Evolutionary conservation across 2,329 filamentous ascomycete species (phyloP), one percentile per base, ranked within the genome.

Genomic region (Colletotrichum zoysiae): DNA sequence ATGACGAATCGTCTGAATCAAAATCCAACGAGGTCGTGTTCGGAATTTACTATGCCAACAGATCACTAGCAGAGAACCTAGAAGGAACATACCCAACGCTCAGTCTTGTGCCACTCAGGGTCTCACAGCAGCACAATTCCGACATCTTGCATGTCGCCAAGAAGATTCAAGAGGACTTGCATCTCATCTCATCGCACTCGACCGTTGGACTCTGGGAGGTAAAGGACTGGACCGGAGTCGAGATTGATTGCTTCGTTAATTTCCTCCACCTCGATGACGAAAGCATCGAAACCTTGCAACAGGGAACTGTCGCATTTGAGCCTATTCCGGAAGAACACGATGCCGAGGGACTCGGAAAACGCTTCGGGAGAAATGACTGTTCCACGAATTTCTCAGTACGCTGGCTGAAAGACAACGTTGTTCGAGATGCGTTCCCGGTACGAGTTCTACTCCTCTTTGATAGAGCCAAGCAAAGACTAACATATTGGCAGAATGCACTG

Each of bases 1-100:
- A 50, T 18, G 67, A 5, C 11, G 70, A 3, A 4, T 30, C 6
- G 1, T 44, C 40, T 0, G 61, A 56, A 30, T 65, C 6, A 70
- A 65, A 2, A 63, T 75, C 40, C 59, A 77, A 7, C 7, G 83
- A 88, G 50, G 80, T 93, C 1, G 82, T 94, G 0, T 86, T 97
- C 62, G 95, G 95, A 2, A 81, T 97, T 30, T 98, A 97, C 79
- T 87, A 97, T 11, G 93, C 94, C 53, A 97, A 97, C 78, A 88
- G 94, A 63, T 86, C 58, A 83, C 87, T 84, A 30, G 80, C 86
- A 11, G 82, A 86, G 3, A 82, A 86, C 3, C 78, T 90, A 1
- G 82, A 88, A 2, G 78, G 83, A 0, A 74, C 75, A 0, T 91
- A 89, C 42, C 95, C 95, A 0, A 96, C 93, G 0, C 85, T 98